These are phyloP conservation scores for Gastrodia elata DNA, from an alignment of 106 monocot genomes.

Conservation along the genomic window DNA sequence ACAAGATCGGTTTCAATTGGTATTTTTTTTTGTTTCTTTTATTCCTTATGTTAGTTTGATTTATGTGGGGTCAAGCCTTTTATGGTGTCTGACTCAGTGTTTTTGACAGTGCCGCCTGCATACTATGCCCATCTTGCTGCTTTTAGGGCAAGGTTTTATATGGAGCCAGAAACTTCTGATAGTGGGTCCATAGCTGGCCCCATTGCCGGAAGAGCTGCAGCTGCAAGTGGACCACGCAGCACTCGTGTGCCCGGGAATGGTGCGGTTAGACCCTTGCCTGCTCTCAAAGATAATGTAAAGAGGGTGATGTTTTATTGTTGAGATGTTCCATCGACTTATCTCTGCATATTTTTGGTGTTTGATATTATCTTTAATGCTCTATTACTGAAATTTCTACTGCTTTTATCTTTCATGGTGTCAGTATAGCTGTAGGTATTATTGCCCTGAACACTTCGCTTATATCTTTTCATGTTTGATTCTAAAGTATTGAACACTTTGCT, in stretches of 20 bases:
- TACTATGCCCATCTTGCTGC: conserved; percentile 84
- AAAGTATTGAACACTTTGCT: neutral
- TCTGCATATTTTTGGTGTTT: too few species aligned
- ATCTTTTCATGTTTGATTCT: too few species aligned
- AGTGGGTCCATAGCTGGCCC: conserved; percentile 20
- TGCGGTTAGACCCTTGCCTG: conserved; percentile 56
- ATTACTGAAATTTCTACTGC: neutral
- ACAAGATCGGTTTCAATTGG: conserved; percentile 84
- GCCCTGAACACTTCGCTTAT: neutral
- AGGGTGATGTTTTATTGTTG: conserved; percentile 53
- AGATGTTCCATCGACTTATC: neutral
- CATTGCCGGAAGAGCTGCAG: conserved; percentile 17
- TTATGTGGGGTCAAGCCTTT: neutral
- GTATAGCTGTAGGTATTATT: neutral
- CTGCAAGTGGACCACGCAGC: conserved; percentile 6
- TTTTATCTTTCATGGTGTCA: neutral
- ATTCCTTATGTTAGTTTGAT: neutral
- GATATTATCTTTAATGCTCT: neutral
- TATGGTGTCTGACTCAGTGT: neutral
- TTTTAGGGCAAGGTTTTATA: conserved; percentile 74
- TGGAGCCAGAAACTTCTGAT: conserved; percentile 54
- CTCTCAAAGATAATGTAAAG: conserved; percentile 45
- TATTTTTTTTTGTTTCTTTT: conserved; percentile 12
- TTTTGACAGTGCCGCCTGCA: conserved; percentile 58
- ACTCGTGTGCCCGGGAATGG: conserved; percentile 15